Evolutionary conservation across 2,329 filamentous ascomycete genomes (phyloP), one percentile per base, ranked within the genome.

Genomic region (Colletotrichum sp.): DNA sequence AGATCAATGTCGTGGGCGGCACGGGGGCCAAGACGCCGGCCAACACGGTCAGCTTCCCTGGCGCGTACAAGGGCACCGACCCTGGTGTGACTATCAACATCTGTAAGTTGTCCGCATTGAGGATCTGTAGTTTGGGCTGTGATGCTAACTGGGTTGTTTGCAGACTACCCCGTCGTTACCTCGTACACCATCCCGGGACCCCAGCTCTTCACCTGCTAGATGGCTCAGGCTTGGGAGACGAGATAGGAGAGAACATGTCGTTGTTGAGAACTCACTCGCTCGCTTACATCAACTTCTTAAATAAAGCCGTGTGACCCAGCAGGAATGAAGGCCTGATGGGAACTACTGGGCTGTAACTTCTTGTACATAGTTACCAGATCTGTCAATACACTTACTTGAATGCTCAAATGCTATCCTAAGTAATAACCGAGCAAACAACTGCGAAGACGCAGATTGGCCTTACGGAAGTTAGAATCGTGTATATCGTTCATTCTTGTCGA

Each of bases 1-100:
- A 87, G 78, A 82, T 87, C 30, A 83, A 84, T 16, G 81, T 87
- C 8, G 78, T 81, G 8, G 85, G 85, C 8, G 84, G 84, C 8
- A 77, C 79, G 16, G 80, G 80, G 16, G 75, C 77, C n/a, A 79
- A 78, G 55, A 78, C 72, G 9, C 81, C 81, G 12, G 55, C 77
- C 59, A 81, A 80, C n/a, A 82, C 81, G 8, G 81, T 82, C 59
- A 79, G 80, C 78, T 77, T 83, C 60, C 82, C 81, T 24, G 81
- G 81, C 36, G 62, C 62, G 16, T 64, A 64, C 21, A 64, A 64
- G 62, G 62, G 34, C 34, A 60, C 79, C 24, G 81, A 82, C 74
- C 79, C 80, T 21, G 81, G 81, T 34, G 76, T 83, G 63, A 78
- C 71, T 3, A 79, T 81, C 76, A 80, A 78, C 76, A 79, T 81